Evolutionary conservation across 768 basidiomycete species (phyloP).

Genomic region (Kwoniella heveanensis): DNA sequence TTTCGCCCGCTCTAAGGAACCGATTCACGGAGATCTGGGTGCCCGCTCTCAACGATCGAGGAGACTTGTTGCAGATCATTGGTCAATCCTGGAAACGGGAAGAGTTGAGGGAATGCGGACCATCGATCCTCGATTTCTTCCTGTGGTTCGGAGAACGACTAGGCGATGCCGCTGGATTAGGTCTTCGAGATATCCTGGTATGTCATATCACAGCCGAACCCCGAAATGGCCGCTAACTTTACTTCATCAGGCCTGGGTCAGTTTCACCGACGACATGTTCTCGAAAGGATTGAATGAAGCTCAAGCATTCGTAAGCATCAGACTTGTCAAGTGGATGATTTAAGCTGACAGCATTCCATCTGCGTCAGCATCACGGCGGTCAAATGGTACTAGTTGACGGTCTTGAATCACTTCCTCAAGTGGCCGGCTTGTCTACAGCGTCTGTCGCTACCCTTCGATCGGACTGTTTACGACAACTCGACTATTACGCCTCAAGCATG

Average conservation of each 20-base stretch:
- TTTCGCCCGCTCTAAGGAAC: slow-evolving; percentile 94
- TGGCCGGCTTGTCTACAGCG: slow-evolving; percentile 66
- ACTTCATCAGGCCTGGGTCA: slow-evolving; percentile 75
- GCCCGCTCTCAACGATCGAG: slow-evolving; percentile 71
- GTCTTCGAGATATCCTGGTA: slow-evolving; percentile 86
- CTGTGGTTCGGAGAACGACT: slow-evolving; percentile 73
- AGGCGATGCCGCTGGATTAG: slow-evolving; percentile 64
- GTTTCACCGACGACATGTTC: slow-evolving; percentile 73
- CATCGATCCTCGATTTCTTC: slow-evolving; percentile 71
- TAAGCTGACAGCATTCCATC: background rate
- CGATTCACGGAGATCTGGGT: slow-evolving; percentile 99
- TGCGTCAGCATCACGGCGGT: slow-evolving; percentile 79
- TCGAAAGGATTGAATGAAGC: slow-evolving; percentile 27
- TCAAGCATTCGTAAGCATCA: slow-evolving; percentile 34
- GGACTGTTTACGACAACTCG: slow-evolving; percentile 64
- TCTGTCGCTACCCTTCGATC: slow-evolving; percentile 66
- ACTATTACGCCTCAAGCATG: slow-evolving; percentile 35
- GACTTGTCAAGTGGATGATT: background rate
- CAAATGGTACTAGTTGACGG: slow-evolving; percentile 92
- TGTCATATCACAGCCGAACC: slow-evolving; percentile 52
- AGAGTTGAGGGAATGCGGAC: slow-evolving; percentile 63
- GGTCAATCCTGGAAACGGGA: slow-evolving; percentile 67
- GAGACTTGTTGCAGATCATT: slow-evolving; percentile 78
- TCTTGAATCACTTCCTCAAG: slow-evolving; percentile 73
- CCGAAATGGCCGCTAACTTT: background rate